Evolutionary conservation across 2,329 filamentous ascomycete species (phyloP).

Genomic region (Paecilomyces niveus): DNA sequence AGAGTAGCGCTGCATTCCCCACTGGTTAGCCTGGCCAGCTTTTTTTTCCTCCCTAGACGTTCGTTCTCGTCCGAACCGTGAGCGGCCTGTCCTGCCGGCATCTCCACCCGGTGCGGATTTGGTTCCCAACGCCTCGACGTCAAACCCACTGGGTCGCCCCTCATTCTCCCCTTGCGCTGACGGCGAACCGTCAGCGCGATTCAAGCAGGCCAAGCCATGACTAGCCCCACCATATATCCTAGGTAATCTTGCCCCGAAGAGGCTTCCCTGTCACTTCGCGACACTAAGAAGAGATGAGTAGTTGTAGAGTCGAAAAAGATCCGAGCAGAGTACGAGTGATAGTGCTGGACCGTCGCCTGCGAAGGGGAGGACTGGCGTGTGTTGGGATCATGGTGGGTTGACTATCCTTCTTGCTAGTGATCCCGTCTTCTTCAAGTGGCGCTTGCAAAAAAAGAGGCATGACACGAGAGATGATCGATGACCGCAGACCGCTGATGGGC

Average conservation of each 20-base stretch:
- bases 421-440: not conserved
- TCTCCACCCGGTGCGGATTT: not conserved
- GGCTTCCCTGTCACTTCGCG: not conserved
- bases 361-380: not conserved
- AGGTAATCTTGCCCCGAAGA: slow-evolving; percentile 19
- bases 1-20: not conserved
- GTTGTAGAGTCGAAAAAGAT: not conserved
- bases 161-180: not conserved
- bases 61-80: not conserved
- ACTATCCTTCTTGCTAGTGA: not conserved
- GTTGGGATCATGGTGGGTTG: not conserved
- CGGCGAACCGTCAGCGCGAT: slow-evolving; percentile 3
- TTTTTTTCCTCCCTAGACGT: not conserved
- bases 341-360: not conserved
- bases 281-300: not conserved
- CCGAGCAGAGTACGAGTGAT: not conserved
- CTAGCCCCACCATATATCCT: slow-evolving; percentile 16
- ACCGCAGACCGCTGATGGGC: not conserved
- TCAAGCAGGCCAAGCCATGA: slow-evolving; percentile 14
- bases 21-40: not conserved
- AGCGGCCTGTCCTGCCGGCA: not conserved
- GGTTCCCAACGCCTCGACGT: slow-evolving; percentile 8
- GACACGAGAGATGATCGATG: not conserved
- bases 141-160: not conserved
- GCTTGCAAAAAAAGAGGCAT: not conserved